Conservation (phyloP, 495 filamentous ascomycete species). For the Entonaema liquescens region DNA sequence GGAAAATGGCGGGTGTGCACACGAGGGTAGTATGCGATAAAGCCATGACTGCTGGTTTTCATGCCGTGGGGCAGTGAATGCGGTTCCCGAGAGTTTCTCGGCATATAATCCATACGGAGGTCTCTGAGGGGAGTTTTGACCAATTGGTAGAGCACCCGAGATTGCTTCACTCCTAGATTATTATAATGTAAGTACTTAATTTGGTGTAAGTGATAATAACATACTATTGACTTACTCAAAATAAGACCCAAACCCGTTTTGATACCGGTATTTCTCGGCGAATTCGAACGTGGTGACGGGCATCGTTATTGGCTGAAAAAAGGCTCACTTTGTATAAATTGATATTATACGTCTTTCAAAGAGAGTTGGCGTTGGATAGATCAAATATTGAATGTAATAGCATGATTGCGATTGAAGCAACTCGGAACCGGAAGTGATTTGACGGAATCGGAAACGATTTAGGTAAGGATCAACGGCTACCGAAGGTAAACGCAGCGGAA, state of each 20-base stretch:
- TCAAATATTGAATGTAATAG: constrained; percentile 11
- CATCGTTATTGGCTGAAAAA: constrained; percentile 52
- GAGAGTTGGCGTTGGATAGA: neutral
- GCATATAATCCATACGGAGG: constrained; percentile 84
- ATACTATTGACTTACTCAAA: constrained; percentile 59
- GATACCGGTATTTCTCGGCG: constrained; percentile 69
- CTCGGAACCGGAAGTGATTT: neutral
- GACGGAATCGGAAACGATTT: neutral
- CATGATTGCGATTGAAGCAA: constrained; percentile 1
- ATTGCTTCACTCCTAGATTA: constrained; percentile 56
- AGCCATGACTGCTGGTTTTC: constrained; percentile 95
- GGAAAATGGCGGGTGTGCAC: constrained; percentile 79
- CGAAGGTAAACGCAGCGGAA: constrained; percentile 39
- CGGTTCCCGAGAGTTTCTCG: constrained; percentile 93
- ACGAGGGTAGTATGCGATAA: constrained; percentile 88
- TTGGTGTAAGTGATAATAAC: neutral
- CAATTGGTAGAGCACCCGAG: constrained; percentile 61
- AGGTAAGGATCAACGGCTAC: constrained; percentile 31
- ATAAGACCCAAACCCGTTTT: constrained; percentile 73
- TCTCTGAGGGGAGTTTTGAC: constrained; percentile 88
- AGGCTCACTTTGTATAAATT: constrained; percentile 3
- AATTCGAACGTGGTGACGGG: constrained; percentile 64
- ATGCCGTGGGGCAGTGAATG: constrained; percentile 88
- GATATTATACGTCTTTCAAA: neutral
- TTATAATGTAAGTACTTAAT: neutral